Percentiles rank a stretch among this genome's conserved stretches.
Evolutionary conservation across 495 filamentous ascomycete species (phyloP).

Genomic region (Penicillium daleae): DNA sequence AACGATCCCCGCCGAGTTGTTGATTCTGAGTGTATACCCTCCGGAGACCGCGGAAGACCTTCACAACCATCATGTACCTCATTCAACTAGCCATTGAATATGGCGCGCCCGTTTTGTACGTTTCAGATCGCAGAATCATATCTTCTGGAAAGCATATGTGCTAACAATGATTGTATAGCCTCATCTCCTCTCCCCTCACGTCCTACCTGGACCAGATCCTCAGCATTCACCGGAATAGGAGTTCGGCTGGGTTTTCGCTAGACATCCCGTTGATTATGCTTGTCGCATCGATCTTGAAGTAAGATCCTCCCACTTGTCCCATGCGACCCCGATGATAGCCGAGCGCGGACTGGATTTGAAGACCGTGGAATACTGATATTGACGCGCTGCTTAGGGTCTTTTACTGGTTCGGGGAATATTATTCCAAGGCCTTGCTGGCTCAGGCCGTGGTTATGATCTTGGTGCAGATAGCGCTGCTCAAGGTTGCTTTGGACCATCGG

Average conservation of each 20-base stretch:
- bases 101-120: constrained; percentile 52
- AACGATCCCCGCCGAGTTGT: constrained; percentile 4
- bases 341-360: background rate
- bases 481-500: constrained; percentile 87
- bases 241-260: constrained; percentile 84
- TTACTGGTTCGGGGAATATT: constrained; percentile 91
- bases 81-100: constrained; percentile 48
- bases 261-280: constrained; percentile 99
- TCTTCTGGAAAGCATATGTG: background rate
- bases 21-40: constrained; percentile 10
- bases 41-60: constrained; percentile 14
- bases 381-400: constrained; percentile 64
- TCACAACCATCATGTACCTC: constrained; percentile 41
- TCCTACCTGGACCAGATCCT: constrained; percentile 92
- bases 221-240: constrained; percentile 78
- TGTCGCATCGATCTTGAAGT: constrained; percentile 89
- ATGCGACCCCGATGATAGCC: background rate
- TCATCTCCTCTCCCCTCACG: constrained; percentile 81
- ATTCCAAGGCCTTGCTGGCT: constrained; percentile 75
- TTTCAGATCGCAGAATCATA: background rate
- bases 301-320: constrained; percentile 29
- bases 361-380: background rate
- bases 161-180: constrained; percentile 37
- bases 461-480: constrained; percentile 81
- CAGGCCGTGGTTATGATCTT: constrained; percentile 87